A percentile compares a stretch with the other conserved stretches of the same genome.
These are phyloP conservation scores for Eucalyptus tenuipes DNA, from an alignment of 345 rosid genomes.

Conservation along the genomic window DNA sequence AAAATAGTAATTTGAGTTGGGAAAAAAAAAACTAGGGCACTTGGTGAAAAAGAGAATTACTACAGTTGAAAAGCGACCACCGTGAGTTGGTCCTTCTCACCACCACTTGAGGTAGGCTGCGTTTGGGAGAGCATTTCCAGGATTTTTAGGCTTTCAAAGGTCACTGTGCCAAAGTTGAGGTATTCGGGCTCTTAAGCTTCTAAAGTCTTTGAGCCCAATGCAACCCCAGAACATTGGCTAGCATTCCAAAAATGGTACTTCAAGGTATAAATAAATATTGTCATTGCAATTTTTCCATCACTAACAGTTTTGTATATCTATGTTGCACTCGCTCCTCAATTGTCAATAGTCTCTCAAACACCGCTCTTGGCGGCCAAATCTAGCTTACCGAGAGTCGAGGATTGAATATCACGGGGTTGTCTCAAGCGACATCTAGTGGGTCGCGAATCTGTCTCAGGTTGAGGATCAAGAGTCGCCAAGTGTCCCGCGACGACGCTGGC, in stretches of 20 bases:
- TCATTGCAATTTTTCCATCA: neutral
- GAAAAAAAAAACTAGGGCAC: neutral
- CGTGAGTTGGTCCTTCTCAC: neutral
- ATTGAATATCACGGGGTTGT: neutral
- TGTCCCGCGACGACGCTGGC: neutral
- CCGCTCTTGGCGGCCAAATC: neutral
- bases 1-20: too few relatives aligned
- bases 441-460: neutral
- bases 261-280: neutral
- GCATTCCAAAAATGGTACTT: neutral
- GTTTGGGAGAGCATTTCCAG: neutral
- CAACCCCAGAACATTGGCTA: neutral
- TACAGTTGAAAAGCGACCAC: neutral
- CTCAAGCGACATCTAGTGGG: neutral
- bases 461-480: neutral
- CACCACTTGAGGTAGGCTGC: neutral
- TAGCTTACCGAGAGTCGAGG: too few relatives aligned
- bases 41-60: neutral
- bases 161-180: neutral
- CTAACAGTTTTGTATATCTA: neutral
- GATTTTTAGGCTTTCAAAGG: neutral
- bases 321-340: neutral
- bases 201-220: neutral
- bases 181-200: neutral
- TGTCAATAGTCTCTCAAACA: neutral